Base-by-base conservation (phyloP, 2,329 filamentous ascomycete species). In the Nemania sp. region DNA sequence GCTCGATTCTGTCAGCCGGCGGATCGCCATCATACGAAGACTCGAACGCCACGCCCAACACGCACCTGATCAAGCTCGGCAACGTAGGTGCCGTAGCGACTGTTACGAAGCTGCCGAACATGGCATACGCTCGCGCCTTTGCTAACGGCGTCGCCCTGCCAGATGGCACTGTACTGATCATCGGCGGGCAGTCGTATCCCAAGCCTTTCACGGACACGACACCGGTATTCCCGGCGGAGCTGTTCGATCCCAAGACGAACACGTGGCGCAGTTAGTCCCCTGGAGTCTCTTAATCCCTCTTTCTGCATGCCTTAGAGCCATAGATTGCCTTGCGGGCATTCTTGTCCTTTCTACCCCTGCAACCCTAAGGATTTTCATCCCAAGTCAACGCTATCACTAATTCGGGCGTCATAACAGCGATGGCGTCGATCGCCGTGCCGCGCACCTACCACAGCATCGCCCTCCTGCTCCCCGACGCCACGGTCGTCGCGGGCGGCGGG, bases 1-100 rank as follows among this genome's bases (percentile, higher is more conserved):
- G 82, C 25, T 81, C 81, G 66, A 83, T 85, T 25, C 73, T 84
- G 7, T 78, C 79, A 0, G 71, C 76, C 6, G 82, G 83, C 40
- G 83, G 82, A 10, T 74, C 78, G 1, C 71, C 75, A 0, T 69
- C 73, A 43, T 84, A 83, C 65, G 70, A 77, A 25, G 65, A 75
- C 54, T 74, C 72, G 10, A 50, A 67, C 10, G 77, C 77, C 1
- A 77, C 77, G 1, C 69, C 67, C 11, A 78, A 77, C 59, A 78
- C 80, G 0, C 76, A 80, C 65, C 60, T 82, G 52, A 80, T 83
- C 50, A 80, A 78, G 0, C 68, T 84, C 32, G 72, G 68, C 7
- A 66, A 57, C 32, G 65, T 67, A 0, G 60, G 65, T 3, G 59
- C 59, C 3, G 51, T 51, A 1, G 65, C 71, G 7, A 70, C 59